Base-by-base conservation (phyloP, 345 rosid species). In the Combretum micranthum region DNA sequence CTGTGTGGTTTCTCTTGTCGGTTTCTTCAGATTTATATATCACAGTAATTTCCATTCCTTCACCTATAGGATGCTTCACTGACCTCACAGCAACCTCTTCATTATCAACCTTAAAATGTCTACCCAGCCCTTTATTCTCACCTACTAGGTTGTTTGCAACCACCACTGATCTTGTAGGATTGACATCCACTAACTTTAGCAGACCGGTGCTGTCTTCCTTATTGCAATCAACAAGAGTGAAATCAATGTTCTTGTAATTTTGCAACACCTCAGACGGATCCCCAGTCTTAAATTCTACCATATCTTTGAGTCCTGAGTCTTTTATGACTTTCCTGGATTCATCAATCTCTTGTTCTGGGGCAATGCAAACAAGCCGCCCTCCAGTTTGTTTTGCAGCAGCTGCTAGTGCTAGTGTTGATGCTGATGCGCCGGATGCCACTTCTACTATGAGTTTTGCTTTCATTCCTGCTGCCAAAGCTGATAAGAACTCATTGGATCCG, bases 401-500 rank as follows among this genome's bases (percentile, higher is more conserved):
- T 20, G 81, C 84, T n/a, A 74, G 66, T 26, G 77, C 84, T 55
- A 76, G 32, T 0, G 81, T 80, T 17, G 77, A 73, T 19, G 79
- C 68, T 12, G 79, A 79, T 17, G 60, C 77, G 18, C 53, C 13
- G 0, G 64, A 60, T 15, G 78, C 64, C 37, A 76, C 64, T 60
- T 80, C 84, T 54, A 76, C 84, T 14, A 80, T 68, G 14, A 80
- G 75, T 51, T 80, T 73, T 39, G 79, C 70, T 19, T 56, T 69
- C 66, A 45, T 64, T 15, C 81, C 79, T 2, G 81, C 81, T 20
- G 84, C 81, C 20, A 79, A 62, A n/a, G 84, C 84, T 42, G 84
- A 79, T 65, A 73, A 65, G 66, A 79, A 79, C 26, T 79, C 84
- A 10, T 66, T 65, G 73, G 75, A 68, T 20, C 72, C 81, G 11